phyloP scores from a whole-genome alignment of 495 filamentous ascomycete species.

The Aspergillus bertholletiae region DNA sequence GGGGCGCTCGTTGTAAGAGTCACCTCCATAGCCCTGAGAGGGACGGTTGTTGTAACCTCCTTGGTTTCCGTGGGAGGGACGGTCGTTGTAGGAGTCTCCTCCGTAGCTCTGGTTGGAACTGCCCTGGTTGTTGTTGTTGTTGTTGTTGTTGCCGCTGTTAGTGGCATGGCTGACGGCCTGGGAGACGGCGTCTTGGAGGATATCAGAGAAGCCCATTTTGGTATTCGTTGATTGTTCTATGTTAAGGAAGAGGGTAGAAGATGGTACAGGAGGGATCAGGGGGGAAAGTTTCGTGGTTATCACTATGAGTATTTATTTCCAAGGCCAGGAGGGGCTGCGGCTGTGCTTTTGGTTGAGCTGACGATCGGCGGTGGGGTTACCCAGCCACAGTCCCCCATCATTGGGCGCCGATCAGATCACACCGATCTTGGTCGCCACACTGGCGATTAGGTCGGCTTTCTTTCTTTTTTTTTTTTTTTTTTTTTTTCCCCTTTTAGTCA shows the following conservation, averaged over 20 bases:
- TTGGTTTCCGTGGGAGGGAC: background rate
- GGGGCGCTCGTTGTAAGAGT: constrained; percentile 27
- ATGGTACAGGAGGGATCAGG: background rate
- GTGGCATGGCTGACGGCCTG: background rate
- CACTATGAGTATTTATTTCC: background rate
- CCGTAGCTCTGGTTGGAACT: constrained; percentile 9
- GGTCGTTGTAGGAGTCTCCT: constrained; percentile 5
- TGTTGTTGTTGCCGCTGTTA: background rate
- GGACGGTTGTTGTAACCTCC: too few relatives aligned
- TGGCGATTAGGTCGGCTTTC: background rate
- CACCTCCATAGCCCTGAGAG: constrained; percentile 1
- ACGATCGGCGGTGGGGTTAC: background rate
- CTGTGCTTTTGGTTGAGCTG: background rate
- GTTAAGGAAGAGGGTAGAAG: background rate
- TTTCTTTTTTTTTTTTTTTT: too few relatives aligned
- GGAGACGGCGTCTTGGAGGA: constrained; percentile 1
- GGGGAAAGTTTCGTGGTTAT: background rate
- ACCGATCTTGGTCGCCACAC: background rate
- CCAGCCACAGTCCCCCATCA: background rate
- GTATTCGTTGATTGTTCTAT: background rate
- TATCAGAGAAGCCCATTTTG: constrained; percentile 17
- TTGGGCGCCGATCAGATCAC: background rate
- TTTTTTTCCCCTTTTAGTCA: too few relatives aligned
- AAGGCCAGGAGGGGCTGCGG: constrained; percentile 3
- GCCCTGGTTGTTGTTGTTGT: constrained; percentile 1